A percentile compares a stretch with the other conserved stretches of the same genome.
These are phyloP conservation scores for Penicillium nucicola DNA, from an alignment of 495 filamentous ascomycete species.

Conservation along the genomic window DNA sequence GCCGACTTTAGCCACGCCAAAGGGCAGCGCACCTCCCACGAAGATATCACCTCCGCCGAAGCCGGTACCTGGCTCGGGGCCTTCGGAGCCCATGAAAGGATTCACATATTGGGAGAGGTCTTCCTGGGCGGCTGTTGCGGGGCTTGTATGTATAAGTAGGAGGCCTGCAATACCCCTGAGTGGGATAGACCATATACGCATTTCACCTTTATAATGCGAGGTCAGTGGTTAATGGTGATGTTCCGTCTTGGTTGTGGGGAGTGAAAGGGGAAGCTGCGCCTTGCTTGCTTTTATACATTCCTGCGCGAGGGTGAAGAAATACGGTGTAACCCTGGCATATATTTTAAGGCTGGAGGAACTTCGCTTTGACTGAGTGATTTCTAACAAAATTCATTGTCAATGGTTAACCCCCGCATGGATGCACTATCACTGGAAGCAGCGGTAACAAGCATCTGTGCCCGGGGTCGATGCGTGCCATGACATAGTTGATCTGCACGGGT, in stretches of 20 bases:
- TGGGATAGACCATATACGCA: too few relatives aligned
- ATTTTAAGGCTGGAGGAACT: too few relatives aligned
- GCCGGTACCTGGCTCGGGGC: slow-evolving; percentile 26
- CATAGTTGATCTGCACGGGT: slow-evolving; percentile 10
- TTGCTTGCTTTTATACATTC: slow-evolving; percentile 6
- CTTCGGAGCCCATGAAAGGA: slow-evolving; percentile 35
- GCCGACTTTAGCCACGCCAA: slow-evolving; percentile 66
- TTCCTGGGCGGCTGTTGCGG: slow-evolving; percentile 5
- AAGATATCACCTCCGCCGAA: slow-evolving; percentile 64
- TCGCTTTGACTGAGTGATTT: too few relatives aligned
- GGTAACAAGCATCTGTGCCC: neutral
- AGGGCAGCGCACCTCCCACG: slow-evolving; percentile 60
- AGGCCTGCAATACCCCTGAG: neutral
- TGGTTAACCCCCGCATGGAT: slow-evolving; percentile 9
- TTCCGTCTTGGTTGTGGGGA: too few relatives aligned
- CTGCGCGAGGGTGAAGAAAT: neutral
- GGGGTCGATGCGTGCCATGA: neutral
- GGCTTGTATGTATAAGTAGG: neutral
- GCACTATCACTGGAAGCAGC: neutral
- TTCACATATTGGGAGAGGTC: slow-evolving; percentile 51
- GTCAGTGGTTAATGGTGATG: too few relatives aligned
- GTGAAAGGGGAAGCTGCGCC: too few relatives aligned
- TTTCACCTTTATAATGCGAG: too few relatives aligned
- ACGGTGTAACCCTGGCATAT: slow-evolving; percentile 6
- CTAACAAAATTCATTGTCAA: too few relatives aligned